These are phyloP conservation scores for Phytophthora megakarya DNA, from an alignment of 352 stramenopile species.

Conservation along the genomic window DNA sequence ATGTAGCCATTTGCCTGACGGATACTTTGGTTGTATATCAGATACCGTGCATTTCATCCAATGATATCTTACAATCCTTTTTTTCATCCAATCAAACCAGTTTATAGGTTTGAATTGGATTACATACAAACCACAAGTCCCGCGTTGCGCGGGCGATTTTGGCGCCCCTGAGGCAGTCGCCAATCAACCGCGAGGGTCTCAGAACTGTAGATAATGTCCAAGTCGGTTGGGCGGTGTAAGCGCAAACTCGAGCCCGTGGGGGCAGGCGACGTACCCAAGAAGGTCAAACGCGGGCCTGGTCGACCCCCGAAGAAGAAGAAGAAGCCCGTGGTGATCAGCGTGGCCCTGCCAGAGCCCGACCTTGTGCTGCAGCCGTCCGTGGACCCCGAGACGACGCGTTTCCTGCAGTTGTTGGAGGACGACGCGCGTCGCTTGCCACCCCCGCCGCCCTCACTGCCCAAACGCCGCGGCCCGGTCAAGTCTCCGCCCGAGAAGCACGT, in stretches of 20 bases:
- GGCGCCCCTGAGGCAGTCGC: slow-evolving; percentile 30
- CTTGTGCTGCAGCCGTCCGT: background rate
- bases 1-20: slow-evolving; percentile 8
- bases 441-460: slow-evolving; percentile 5
- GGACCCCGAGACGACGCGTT: slow-evolving; percentile 33
- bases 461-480: slow-evolving; percentile 7
- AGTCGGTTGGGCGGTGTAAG: slow-evolving; percentile 25
- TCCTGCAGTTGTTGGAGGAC: slow-evolving; percentile 38
- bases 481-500: slow-evolving; percentile 11
- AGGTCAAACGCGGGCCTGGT: slow-evolving; percentile 15
- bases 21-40: background rate
- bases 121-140: slow-evolving; percentile 33
- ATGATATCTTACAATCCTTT: background rate
- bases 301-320: slow-evolving; percentile 29
- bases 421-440: slow-evolving; percentile 27
- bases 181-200: slow-evolving; percentile 31
- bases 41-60: slow-evolving; percentile 15
- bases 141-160: slow-evolving; percentile 34
- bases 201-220: slow-evolving; percentile 21
- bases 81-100: slow-evolving; percentile 22
- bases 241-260: slow-evolving; percentile 24
- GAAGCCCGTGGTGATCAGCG: slow-evolving; percentile 2
- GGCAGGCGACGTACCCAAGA: slow-evolving; percentile 1
- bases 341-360: slow-evolving; percentile 6
- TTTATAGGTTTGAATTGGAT: slow-evolving; percentile 13